Conservation (phyloP, 805 yeast genomes). For the Teunomyces stri region DNA sequence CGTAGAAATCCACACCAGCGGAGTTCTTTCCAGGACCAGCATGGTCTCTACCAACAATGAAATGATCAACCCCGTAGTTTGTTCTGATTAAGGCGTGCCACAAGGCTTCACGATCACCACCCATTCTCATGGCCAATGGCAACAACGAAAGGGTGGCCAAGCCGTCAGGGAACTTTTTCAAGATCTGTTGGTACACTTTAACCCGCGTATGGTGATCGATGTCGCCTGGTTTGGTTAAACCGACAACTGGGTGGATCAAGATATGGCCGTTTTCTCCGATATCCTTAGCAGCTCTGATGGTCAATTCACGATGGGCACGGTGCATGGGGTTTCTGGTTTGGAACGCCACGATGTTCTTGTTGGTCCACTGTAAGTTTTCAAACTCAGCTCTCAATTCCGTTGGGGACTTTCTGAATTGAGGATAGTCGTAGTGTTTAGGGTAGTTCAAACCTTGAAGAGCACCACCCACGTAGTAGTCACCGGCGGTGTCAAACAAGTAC, state of each 20-base stretch:
- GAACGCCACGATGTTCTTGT: constrained; percentile 80
- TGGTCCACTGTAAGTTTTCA: constrained; percentile 74
- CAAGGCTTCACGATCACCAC: constrained; percentile 96
- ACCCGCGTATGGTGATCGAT: constrained; percentile 98
- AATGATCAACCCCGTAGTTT: constrained; percentile 95
- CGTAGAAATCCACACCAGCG: constrained; percentile 89
- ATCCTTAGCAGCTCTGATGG: constrained; percentile 95
- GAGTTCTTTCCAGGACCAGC: constrained; percentile 94
- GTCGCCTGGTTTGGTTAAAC: constrained; percentile 95
- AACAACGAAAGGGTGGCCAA: constrained; percentile 85
- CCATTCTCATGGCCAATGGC: constrained; percentile 99
- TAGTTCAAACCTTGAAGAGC: constrained; percentile 75
- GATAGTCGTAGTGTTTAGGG: constrained; percentile 89
- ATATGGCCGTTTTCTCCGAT: constrained; percentile 73
- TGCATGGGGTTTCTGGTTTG: constrained; percentile 99
- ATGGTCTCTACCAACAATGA: constrained; percentile 96
- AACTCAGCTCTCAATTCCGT: constrained; percentile 87
- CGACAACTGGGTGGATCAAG: constrained; percentile 94
- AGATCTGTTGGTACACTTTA: constrained; percentile 86
- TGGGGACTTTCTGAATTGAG: constrained; percentile 84
- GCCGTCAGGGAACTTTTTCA: constrained; percentile 91
- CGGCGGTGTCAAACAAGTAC: constrained; percentile 69
- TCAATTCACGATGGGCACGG: constrained; percentile 94
- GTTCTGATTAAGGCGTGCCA: constrained; percentile 98
- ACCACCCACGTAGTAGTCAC: constrained; percentile 89